Conservation (phyloP, 345 rosid species). For the Citrus medica region DNA sequence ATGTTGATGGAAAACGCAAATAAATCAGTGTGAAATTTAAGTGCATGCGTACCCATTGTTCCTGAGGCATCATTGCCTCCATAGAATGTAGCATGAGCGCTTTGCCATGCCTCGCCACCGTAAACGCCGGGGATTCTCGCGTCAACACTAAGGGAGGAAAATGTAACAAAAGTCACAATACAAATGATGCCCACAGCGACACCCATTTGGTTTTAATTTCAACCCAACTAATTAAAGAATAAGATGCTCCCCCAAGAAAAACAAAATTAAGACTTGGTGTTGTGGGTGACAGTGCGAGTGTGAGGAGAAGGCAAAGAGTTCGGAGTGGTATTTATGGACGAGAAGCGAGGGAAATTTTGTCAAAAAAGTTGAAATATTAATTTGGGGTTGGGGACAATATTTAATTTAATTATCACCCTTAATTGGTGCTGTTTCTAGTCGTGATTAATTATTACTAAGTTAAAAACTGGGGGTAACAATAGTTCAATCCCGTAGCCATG, state of each 20-base stretch:
- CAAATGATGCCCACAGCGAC: background rate
- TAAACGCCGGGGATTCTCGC: constrained; percentile 61
- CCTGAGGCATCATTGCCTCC: constrained; percentile 93
- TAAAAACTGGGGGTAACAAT: constrained; percentile 18
- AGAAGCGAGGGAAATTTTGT: constrained; percentile 11
- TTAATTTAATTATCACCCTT: constrained; percentile 27
- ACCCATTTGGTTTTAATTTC: constrained; percentile 20
- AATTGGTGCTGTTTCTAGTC: constrained; percentile 25
- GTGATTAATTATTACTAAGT: background rate
- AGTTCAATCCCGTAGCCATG: background rate
- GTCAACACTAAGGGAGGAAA: constrained; percentile 20
- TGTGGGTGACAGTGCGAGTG: background rate
- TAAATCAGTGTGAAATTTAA: no score
- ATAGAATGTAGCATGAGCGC: constrained; percentile 89
- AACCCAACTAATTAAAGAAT: background rate
- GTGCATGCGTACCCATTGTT: constrained; percentile 56
- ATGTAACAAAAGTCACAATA: constrained; percentile 19
- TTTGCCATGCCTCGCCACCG: constrained; percentile 63
- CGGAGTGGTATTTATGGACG: constrained; percentile 39
- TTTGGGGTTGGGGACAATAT: no score
- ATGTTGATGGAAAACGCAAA: no score
- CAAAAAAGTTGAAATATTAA: constrained; percentile 20
- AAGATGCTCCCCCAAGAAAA: background rate
- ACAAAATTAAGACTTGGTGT: background rate
- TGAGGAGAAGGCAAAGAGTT: constrained; percentile 17